phyloP scores from a whole-genome alignment of 192 early-diverging fungal species.

The Fimicolochytrium jonesii region DNA sequence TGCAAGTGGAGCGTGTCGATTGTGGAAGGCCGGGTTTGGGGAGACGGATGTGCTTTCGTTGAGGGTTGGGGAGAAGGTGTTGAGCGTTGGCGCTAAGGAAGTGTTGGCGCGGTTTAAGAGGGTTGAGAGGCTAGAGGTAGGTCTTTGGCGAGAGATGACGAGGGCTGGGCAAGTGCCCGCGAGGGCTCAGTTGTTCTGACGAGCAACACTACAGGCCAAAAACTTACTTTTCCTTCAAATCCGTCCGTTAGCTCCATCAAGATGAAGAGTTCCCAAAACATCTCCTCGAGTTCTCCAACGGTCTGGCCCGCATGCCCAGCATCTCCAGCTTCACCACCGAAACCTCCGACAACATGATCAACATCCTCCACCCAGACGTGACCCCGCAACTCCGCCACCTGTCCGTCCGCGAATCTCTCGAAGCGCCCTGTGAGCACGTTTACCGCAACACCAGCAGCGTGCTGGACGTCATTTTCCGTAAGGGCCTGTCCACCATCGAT shows the following conservation, averaged over 20 bases:
- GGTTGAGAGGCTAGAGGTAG: background rate
- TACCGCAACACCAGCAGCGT: background rate
- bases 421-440: constrained; percentile 1
- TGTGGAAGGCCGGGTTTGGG: constrained; percentile 4
- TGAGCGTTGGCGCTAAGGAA: background rate
- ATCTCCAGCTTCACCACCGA: background rate
- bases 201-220: too few species aligned
- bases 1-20: background rate
- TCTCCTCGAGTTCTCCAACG: background rate
- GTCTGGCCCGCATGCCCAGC: background rate
- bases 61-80: background rate
- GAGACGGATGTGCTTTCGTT: background rate
- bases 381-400: constrained; percentile 4
- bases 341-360: background rate
- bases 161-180: too few species aligned
- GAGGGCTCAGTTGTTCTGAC: too few species aligned
- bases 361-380: background rate
- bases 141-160: too few species aligned
- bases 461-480: background rate
- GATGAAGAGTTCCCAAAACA: background rate
- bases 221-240: background rate
- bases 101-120: background rate
- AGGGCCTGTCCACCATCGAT: background rate
- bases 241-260: background rate
- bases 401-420: background rate